A percentile compares a stretch with the other conserved stretches of the same genome.
These are phyloP conservation scores for Puccinia hordei DNA, from an alignment of 1,284 basidiomycete species.

Conservation along the genomic window DNA sequence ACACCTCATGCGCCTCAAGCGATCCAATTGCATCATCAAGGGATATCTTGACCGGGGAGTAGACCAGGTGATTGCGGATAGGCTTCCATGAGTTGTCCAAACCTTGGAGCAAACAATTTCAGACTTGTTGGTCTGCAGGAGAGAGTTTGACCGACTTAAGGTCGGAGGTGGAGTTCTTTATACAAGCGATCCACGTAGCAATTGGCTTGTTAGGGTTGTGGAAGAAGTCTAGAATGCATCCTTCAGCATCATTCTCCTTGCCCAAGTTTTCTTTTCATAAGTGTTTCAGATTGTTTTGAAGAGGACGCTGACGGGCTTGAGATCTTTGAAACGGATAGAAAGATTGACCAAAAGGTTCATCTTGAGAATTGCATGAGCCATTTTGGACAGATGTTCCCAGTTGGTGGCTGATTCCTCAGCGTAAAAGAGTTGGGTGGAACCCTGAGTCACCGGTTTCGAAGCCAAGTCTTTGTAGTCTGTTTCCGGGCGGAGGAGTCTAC, in stretches of 20 bases:
- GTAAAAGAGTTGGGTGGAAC: background rate
- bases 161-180: background rate
- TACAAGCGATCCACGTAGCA: background rate
- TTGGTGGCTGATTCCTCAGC: background rate
- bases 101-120: too few relatives aligned
- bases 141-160: slow-evolving; percentile 7
- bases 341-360: background rate
- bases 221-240: background rate
- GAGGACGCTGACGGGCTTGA: background rate
- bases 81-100: too few relatives aligned
- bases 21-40: too few relatives aligned
- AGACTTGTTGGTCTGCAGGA: too few relatives aligned
- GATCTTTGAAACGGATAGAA: background rate
- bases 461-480: too few relatives aligned
- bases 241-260: too few relatives aligned
- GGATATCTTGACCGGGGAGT: too few relatives aligned
- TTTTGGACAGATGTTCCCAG: background rate
- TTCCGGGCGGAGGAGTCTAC: background rate
- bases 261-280: background rate
- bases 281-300: background rate
- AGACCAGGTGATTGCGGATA: too few relatives aligned
- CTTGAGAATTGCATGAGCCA: background rate
- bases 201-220: background rate
- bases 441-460: background rate
- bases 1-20: too few relatives aligned